Evolutionary conservation across 2,329 filamentous ascomycete species (phyloP), one percentile per base, ranked within the genome.

Genomic region (Aspergillus piperis): DNA sequence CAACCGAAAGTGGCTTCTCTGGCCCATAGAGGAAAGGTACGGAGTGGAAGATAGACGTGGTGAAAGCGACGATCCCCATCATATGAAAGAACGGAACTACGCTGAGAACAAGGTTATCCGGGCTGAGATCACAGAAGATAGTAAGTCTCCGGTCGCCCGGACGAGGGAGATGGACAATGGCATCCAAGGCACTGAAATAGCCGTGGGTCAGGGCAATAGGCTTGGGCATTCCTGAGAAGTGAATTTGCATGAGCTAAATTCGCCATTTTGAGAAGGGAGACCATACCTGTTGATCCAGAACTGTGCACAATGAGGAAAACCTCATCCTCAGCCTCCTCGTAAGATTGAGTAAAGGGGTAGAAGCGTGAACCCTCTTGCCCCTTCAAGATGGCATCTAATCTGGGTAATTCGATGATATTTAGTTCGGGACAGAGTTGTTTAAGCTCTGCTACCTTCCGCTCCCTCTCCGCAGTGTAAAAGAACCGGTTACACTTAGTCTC

Each of bases 201-300:
- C 41, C 41, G 15, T 44, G 41, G 11, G 41, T 44, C 5, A 44
- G 41, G 19, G 41, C 19, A 13, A 44, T 44, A 3, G 41, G 41
- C 11, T 44, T 44, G 41, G 41, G 41, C 41, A 44, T 44, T 44
- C 41, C 41, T 44, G 41, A 44, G 10, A 15, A 13, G 19, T 44
- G 41, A 6, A 19, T 19, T 23, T 44, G 15, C 11, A 13, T 44
- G 27, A 11, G 19, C 32, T 6, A 13, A 4, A 36, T 13, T 44
- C 19, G 19, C 19, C 13, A 7, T 13, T 5, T 44, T 11, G 19
- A 23, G 8, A 15, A 13, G 19, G 2, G 5, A 23, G 10, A 23
- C 17, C 62, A 47, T 50, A 68, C 73, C 73, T n/a, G 73, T 74
- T 15, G 71, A 72, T 7, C 73, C 73, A 17, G 73, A 75, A n/a